These are phyloP conservation scores for Suillus tomentosus DNA, from an alignment of 768 basidiomycete genomes.

Conservation along the genomic window DNA sequence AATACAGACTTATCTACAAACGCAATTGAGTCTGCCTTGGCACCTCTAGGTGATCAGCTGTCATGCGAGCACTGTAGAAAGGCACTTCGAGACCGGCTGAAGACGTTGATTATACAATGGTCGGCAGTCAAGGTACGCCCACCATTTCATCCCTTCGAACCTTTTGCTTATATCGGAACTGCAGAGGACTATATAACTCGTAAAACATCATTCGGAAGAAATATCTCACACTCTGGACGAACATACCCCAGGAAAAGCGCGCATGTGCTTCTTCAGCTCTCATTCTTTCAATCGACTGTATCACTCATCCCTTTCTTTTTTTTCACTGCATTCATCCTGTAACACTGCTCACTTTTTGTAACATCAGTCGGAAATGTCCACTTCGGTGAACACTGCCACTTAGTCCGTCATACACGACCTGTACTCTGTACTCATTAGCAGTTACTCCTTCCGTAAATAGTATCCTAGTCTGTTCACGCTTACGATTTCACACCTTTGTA, in stretches of 20 bases:
- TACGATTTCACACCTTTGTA: constrained; percentile 1
- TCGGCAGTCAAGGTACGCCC: constrained; percentile 67
- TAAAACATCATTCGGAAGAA: not conserved
- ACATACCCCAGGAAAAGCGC: constrained; percentile 2
- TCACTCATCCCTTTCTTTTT: not conserved
- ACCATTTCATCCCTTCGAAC: too few relatives aligned
- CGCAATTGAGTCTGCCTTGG: constrained; percentile 71
- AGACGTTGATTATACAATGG: constrained; percentile 73
- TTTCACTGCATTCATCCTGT: constrained; percentile 5
- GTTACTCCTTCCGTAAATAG: constrained; percentile 3
- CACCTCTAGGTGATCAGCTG: constrained; percentile 68
- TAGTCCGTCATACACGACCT: constrained; percentile 8
- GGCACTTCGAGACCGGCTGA: constrained; percentile 65
- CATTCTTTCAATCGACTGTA: not conserved
- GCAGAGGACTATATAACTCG: constrained; percentile 3
- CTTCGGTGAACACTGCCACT: not conserved
- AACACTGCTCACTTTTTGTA: constrained; percentile 6
- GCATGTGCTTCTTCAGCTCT: not conserved
- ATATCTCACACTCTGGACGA: not conserved
- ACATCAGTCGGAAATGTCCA: constrained; percentile 6
- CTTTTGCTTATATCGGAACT: not conserved
- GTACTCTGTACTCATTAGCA: constrained; percentile 13
- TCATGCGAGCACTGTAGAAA: constrained; percentile 68
- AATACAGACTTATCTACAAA: constrained; percentile 68
- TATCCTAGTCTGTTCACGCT: not conserved